phyloP scores from a whole-genome alignment of 2,329 filamentous ascomycete species.

The Moelleriella libera region DNA sequence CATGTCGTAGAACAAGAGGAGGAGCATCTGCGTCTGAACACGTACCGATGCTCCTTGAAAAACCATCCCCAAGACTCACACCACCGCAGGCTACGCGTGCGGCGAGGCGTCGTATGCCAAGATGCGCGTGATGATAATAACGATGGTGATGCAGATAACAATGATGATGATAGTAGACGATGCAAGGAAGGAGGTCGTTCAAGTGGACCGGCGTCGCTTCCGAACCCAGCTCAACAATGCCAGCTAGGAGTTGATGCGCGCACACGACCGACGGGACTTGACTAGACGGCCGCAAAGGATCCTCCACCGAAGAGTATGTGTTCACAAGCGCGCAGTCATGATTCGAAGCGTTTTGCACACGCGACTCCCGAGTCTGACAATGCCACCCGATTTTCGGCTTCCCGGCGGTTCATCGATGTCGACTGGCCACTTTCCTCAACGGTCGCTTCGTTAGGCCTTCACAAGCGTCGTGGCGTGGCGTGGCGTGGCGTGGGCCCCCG shows the following conservation, averaged over 20 bases:
- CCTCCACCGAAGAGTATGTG: too few species aligned
- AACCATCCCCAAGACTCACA: too few species aligned
- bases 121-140: too few species aligned
- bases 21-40: too few species aligned
- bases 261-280: background rate
- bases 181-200: background rate
- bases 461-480: slow-evolving; percentile 3
- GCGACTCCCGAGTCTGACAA: too few species aligned
- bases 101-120: too few species aligned
- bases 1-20: background rate
- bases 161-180: too few species aligned
- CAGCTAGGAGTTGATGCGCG: background rate
- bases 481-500: background rate
- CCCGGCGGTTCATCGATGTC: background rate
- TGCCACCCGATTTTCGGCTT: background rate
- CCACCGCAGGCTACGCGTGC: too few species aligned
- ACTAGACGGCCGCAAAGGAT: background rate
- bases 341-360: too few species aligned
- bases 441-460: background rate
- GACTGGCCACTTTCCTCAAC: slow-evolving; percentile 1
- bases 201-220: background rate
- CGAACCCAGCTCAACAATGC: background rate
- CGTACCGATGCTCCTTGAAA: too few species aligned
- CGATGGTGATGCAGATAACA: too few species aligned
- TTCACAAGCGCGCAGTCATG: too few species aligned